Percentiles rank a stretch among this genome's conserved stretches.
These are phyloP conservation scores for Paramecium tetraurelia DNA, from an alignment of 73 alveolate genomes.

Conservation along the genomic window DNA sequence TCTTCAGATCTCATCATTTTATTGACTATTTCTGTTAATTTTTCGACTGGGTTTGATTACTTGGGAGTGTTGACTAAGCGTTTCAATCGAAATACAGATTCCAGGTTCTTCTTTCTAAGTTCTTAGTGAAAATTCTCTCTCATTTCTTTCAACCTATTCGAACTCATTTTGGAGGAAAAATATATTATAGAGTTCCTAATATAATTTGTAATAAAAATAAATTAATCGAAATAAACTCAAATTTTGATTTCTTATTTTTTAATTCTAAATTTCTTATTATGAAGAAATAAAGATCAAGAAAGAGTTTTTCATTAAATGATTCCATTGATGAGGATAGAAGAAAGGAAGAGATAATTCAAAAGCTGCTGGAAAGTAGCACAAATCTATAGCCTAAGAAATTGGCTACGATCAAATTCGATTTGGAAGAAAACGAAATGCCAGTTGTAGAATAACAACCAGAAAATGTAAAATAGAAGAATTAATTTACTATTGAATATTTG, in stretches of 20 bases:
- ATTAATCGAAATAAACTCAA: not conserved
- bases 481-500: not conserved
- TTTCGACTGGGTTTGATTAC: not conserved
- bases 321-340: not conserved
- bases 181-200: not conserved
- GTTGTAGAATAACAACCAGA: not conserved
- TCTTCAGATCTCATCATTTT: not conserved
- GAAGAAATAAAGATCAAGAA: constrained; percentile 4
- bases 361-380: not conserved
- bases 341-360: constrained; percentile 13
- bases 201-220: not conserved
- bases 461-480: not conserved
- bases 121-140: not conserved
- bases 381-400: not conserved
- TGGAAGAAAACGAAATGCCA: not conserved
- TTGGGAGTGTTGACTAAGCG: not conserved
- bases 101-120: not conserved
- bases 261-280: not conserved
- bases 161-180: not conserved
- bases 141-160: not conserved
- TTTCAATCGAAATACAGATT: not conserved
- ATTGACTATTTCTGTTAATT: not conserved
- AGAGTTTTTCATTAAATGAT: not conserved
- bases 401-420: not conserved
- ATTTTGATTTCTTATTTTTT: not conserved